Evolutionary conservation across 2,329 filamentous ascomycete species (phyloP).

Genomic region (Spiromastix sp.): DNA sequence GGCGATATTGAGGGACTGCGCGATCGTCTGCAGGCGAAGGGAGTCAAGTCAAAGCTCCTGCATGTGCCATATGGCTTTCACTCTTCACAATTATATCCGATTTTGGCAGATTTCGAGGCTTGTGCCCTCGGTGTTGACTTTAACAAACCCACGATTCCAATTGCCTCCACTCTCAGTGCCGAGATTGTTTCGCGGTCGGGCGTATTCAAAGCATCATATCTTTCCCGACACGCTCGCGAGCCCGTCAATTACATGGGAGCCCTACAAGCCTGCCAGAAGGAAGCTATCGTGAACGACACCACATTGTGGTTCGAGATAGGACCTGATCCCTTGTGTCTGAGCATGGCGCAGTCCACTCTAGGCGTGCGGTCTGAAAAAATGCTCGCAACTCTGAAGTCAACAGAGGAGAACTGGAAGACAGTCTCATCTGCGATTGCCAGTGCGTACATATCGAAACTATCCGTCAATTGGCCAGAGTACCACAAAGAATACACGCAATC

Average conservation of each 20-base stretch:
- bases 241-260: slow-evolving; percentile 60
- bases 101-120: slow-evolving; percentile 49
- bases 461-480: slow-evolving; percentile 61
- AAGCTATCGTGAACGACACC: slow-evolving; percentile 52
- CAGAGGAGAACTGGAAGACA: slow-evolving; percentile 55
- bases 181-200: slow-evolving; percentile 47
- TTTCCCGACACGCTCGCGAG: slow-evolving; percentile 57
- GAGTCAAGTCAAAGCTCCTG: slow-evolving; percentile 52
- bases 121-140: slow-evolving; percentile 45
- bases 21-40: slow-evolving; percentile 39
- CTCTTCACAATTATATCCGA: slow-evolving; percentile 54
- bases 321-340: slow-evolving; percentile 60
- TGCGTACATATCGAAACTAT: slow-evolving; percentile 52
- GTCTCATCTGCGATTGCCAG: slow-evolving; percentile 47
- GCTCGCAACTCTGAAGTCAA: slow-evolving; percentile 51
- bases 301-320: slow-evolving; percentile 64
- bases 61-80: slow-evolving; percentile 59
- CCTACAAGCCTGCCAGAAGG: slow-evolving; percentile 47
- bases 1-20: slow-evolving; percentile 45
- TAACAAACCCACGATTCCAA: slow-evolving; percentile 46
- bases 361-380: slow-evolving; percentile 43
- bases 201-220: slow-evolving; percentile 48
- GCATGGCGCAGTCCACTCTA: slow-evolving; percentile 57
- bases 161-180: slow-evolving; percentile 59
- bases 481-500: slow-evolving; percentile 50